phyloP scores from a whole-genome alignment of 345 rosid species.

The Draba incana region DNA sequence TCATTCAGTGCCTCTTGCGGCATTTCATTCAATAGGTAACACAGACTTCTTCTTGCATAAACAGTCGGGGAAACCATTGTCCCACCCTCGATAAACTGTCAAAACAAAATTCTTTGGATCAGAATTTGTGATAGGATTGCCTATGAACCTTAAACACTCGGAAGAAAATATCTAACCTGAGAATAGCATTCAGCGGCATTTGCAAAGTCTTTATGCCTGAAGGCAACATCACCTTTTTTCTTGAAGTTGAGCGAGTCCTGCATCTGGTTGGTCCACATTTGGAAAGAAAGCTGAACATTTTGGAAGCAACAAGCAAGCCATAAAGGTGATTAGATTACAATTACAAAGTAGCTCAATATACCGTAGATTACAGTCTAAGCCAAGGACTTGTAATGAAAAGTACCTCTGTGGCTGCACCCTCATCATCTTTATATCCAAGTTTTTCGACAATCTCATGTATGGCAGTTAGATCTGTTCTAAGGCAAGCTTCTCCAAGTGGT shows the following conservation, averaged over 20 bases:
- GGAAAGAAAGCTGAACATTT: conserved; percentile 84
- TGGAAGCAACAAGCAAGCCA: conserved; percentile 6
- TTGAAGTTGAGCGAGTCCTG: conserved; percentile 77
- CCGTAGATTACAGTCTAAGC: background rate
- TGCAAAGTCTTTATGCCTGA: conserved; percentile 70
- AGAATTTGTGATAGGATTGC: background rate
- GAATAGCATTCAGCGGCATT: conserved; percentile 75
- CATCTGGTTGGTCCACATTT: conserved; percentile 99
- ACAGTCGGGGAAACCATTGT: conserved; percentile 91
- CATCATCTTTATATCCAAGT: conserved; percentile 84
- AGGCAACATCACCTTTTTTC: conserved; percentile 92
- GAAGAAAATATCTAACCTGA: conserved; percentile 55
- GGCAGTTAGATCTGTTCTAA: conserved; percentile 79
- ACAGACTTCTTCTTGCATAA: conserved; percentile 79
- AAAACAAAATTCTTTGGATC: conserved; percentile 4
- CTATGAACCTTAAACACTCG: too few species aligned
- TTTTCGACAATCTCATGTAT: conserved; percentile 77
- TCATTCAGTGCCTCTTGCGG: conserved; percentile 78
- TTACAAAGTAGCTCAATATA: background rate
- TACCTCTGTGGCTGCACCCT: conserved; percentile 90
- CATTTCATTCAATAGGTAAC: conserved; percentile 75
- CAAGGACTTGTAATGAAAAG: conserved; percentile 8
- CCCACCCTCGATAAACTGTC: conserved; percentile 84
- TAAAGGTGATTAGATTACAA: conserved; percentile 15
- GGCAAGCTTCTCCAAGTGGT: conserved; percentile 95